These are phyloP conservation scores for Candida arabinofermentans DNA, from an alignment of 805 yeast genomes.

Conservation along the genomic window DNA sequence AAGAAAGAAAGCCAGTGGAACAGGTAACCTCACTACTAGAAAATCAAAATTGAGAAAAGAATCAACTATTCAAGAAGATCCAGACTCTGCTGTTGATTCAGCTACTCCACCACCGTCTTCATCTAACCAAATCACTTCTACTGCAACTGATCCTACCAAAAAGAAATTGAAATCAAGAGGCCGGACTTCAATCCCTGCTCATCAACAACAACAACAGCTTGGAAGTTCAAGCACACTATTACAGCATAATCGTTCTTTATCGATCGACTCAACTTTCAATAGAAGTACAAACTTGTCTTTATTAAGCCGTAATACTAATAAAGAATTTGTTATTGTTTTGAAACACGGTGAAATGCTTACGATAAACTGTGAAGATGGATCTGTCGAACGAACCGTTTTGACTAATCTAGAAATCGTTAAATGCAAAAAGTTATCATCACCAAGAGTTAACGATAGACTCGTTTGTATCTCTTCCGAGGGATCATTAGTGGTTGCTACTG, in stretches of 20 bases:
- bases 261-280: slow-evolving; percentile 32
- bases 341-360: slow-evolving; percentile 47
- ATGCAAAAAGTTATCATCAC: slow-evolving; percentile 57
- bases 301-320: slow-evolving; percentile 26
- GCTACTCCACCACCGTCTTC: neutral
- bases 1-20: slow-evolving; percentile 26
- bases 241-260: slow-evolving; percentile 19
- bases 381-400: slow-evolving; percentile 31
- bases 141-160: neutral
- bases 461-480: slow-evolving; percentile 50
- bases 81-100: neutral
- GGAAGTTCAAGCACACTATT: neutral
- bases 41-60: slow-evolving; percentile 12
- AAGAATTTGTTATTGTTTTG: slow-evolving; percentile 50
- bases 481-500: slow-evolving; percentile 57
- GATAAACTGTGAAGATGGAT: slow-evolving; percentile 48
- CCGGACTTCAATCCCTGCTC: slow-evolving; percentile 4
- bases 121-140: neutral
- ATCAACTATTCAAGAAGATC: slow-evolving; percentile 4
- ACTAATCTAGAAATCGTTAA: slow-evolving; percentile 37
- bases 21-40: slow-evolving; percentile 16
- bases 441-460: slow-evolving; percentile 71
- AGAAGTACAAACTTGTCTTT: slow-evolving; percentile 25
- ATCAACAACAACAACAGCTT: neutral
- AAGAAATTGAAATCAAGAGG: slow-evolving; percentile 11